These are phyloP conservation scores for Hanseniaspora hatyaiensis DNA, from an alignment of 805 yeast species.

Conservation along the genomic window DNA sequence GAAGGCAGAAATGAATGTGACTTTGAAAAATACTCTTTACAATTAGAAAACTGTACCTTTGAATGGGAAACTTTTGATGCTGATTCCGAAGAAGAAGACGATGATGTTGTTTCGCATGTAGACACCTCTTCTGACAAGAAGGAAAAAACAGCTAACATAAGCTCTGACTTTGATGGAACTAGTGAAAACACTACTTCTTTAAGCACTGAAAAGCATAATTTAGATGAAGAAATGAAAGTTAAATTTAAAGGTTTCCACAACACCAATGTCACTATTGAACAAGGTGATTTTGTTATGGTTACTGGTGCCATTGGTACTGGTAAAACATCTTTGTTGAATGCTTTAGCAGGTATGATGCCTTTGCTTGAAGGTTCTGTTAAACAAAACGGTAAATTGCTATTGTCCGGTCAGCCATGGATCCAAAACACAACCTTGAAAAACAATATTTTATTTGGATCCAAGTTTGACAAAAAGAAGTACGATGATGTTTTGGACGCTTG, in stretches of 20 bases:
- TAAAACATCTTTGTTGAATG: constrained; percentile 55
- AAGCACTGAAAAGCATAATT: neutral
- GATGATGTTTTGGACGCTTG: constrained; percentile 46
- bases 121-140: neutral
- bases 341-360: constrained; percentile 57
- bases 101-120: neutral
- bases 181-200: neutral
- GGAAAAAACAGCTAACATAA: neutral
- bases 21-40: neutral
- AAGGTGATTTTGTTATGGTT: constrained; percentile 58
- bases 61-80: constrained; percentile 16
- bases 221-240: constrained; percentile 14
- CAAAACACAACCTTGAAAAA: constrained; percentile 62
- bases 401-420: constrained; percentile 57
- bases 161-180: constrained; percentile 1
- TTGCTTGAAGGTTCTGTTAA: constrained; percentile 39
- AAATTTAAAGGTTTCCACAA: constrained; percentile 39
- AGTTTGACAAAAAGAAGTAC: constrained; percentile 40
- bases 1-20: constrained; percentile 17
- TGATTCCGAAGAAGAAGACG: constrained; percentile 15
- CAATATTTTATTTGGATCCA: constrained; percentile 50
- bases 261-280: constrained; percentile 38
- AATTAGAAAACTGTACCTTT: constrained; percentile 12
- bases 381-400: constrained; percentile 37
- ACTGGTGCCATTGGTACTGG: constrained; percentile 75